Evolutionary conservation across 2,329 filamentous ascomycete species (phyloP), one percentile per base, ranked within the genome.

Genomic region (Aspergillus fumigatus): DNA sequence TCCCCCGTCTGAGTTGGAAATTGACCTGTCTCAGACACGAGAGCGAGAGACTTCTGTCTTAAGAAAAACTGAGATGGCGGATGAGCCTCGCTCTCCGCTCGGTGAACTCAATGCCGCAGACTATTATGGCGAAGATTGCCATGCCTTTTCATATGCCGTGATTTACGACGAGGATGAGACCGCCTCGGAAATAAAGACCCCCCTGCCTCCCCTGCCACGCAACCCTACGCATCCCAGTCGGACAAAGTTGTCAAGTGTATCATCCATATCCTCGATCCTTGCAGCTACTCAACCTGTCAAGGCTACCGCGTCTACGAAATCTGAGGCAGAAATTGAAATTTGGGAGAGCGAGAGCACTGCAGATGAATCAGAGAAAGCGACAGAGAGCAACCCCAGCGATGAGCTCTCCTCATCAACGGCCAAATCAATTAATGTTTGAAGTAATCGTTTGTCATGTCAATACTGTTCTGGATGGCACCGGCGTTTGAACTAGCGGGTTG

Each of bases 331-430:
- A 11, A 67, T 89, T 65, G 85, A 88, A 64, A 79, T 90, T 17
- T 89, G 87, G 86, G 87, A 89, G 72, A 89, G 86, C 67, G 81
- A 79, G 26, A 88, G 85, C 70, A 80, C 82, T 26, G 83, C 84
- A 61, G 87, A 84, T 50, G 86, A 75, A 54, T 65, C 67, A 21
- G 61, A 55, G 3, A 51, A 54, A 19, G 49, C 45, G 11, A 52
- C 52, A 25, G 43, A 47, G 21, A 47, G 23, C 43, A 21, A 23
- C 21, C 4, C 10, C 19, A 14, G 21, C 19, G 4, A 23, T 26
- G 19, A 47, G 11, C 14, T 38, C 32, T 23, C 43, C 14, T 21
- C 11, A 26, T 17, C 43, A 23, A 26, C 43, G 10, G 11, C 43
- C 11, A 26, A 14, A 7, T 47, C 10, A 19, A 8, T 21, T 43